phyloP scores from a whole-genome alignment of 73 alveolate genomes.

The Strombidium stylifer region DNA sequence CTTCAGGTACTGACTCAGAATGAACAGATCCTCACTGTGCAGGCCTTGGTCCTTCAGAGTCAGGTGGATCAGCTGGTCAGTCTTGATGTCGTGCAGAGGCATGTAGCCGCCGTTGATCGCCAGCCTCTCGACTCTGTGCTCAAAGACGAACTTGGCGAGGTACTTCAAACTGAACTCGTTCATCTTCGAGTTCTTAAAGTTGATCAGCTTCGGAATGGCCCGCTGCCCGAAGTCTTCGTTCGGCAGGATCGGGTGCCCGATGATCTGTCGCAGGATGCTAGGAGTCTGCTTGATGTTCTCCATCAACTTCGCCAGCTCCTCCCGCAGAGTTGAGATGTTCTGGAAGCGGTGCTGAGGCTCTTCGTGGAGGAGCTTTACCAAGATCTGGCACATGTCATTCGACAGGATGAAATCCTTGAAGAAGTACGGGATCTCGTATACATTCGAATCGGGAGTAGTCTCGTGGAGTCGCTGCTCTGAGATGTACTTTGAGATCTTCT shows the following conservation, averaged over 20 bases:
- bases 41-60: constrained; percentile 31
- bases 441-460: constrained; percentile 42
- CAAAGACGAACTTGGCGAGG: constrained; percentile 51
- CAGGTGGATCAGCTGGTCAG: constrained; percentile 22
- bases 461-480: constrained; percentile 33
- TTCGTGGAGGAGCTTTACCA: constrained; percentile 49
- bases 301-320: constrained; percentile 38
- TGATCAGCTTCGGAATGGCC: constrained; percentile 22
- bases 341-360: constrained; percentile 33
- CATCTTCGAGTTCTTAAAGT: constrained; percentile 26
- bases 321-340: constrained; percentile 23
- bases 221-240: constrained; percentile 3
- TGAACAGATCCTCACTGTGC: constrained; percentile 50
- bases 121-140: constrained; percentile 17
- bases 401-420: constrained; percentile 57
- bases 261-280: constrained; percentile 27
- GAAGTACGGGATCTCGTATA: constrained; percentile 52
- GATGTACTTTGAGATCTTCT: constrained; percentile 11
- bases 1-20: constrained; percentile 36
- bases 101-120: constrained; percentile 57
- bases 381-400: constrained; percentile 58
- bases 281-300: constrained; percentile 59
- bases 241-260: constrained; percentile 63
- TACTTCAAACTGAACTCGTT: constrained; percentile 53
- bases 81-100: constrained; percentile 39